Base-by-base conservation (phyloP, 169 alveolate genomes). In the Cryptosporidium meleagridis region DNA sequence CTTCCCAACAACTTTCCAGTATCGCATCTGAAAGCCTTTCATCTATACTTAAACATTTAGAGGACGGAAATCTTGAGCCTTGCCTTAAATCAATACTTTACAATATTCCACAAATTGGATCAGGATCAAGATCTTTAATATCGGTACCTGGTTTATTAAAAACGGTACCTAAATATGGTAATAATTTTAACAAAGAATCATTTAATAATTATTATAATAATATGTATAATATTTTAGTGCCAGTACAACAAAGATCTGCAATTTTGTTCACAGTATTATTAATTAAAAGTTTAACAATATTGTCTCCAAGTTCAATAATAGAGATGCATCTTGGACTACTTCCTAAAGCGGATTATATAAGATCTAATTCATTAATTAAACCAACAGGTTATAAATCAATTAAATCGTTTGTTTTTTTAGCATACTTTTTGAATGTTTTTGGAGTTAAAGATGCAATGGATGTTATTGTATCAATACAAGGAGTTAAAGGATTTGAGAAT, bases 331-430 rank as follows among this genome's bases (percentile, higher is more conserved):
- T 70, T 21, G 33, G 71, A 16, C 33, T 73, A 10, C 86, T 73
- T 41, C 86, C 86, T 10, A 73, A 73, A 45, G 35, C 44, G 9
- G 86, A 73, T 29, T 73, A 73, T 37, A 21, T 73, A 18, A 73
- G 37, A 14, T 21, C 86, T 3, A 59, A 55, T 39, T 73, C 86
- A 1, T 26, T 73, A 23, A 55, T 73, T 12, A 73, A 73, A 41
- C 35, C 86, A 10, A 55, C 86, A 35, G 71, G 86, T 3, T 73
- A 73, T 29, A 73, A 55, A 14, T 73, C 71, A 10, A 61, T 73
- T 5, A 73, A 59, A 8, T 73, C 71, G 4, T 39, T 73, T 16
- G 70, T 59, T 3, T 33, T 73, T 5, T n/a, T 73, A 7, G 23
- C 71, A n/a, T 73, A 33, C 41, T 55, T 73, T 39, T 33, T 53